A percentile compares a stretch with the other conserved stretches of the same genome.
phyloP scores from a whole-genome alignment of 2,329 filamentous ascomycete species.

The Rutstroemia sp. region DNA sequence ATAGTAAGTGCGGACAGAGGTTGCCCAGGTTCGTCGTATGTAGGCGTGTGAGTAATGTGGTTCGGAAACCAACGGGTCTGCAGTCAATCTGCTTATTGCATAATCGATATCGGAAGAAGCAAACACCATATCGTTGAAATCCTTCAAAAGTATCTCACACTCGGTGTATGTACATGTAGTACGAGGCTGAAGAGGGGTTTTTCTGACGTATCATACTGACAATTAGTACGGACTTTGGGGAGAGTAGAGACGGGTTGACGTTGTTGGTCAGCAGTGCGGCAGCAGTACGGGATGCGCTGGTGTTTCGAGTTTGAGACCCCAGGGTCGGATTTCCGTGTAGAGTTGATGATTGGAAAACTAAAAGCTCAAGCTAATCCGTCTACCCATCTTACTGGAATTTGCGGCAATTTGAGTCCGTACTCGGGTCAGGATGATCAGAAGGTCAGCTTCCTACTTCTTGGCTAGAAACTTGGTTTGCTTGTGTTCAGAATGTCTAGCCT shows the following conservation, averaged over 20 bases:
- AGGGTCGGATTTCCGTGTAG: not conserved
- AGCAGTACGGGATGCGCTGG: not conserved
- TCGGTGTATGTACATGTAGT: not conserved
- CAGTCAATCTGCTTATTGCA: not conserved
- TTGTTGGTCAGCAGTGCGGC: not conserved
- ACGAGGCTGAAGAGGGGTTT: not conserved
- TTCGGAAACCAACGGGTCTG: not conserved
- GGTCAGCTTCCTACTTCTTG: too few relatives aligned
- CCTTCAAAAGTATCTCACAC: not conserved
- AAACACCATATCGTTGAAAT: not conserved
- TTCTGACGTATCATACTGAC: conserved; percentile 1
- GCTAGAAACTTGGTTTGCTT: too few relatives aligned
- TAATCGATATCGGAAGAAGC: not conserved
- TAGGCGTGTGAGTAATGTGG: too few relatives aligned
- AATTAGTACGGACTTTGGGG: not conserved
- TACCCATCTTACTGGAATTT: not conserved
- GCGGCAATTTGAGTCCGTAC: not conserved
- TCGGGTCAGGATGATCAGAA: not conserved
- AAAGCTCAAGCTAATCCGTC: not conserved
- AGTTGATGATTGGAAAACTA: not conserved
- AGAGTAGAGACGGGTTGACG: not conserved
- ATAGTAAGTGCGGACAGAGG: not conserved
- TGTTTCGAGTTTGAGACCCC: not conserved
- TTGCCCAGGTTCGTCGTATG: not conserved
- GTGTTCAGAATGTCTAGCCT: too few relatives aligned